Base-by-base conservation (phyloP, 352 stramenopile species). In the Globisporangium radiosum region DNA sequence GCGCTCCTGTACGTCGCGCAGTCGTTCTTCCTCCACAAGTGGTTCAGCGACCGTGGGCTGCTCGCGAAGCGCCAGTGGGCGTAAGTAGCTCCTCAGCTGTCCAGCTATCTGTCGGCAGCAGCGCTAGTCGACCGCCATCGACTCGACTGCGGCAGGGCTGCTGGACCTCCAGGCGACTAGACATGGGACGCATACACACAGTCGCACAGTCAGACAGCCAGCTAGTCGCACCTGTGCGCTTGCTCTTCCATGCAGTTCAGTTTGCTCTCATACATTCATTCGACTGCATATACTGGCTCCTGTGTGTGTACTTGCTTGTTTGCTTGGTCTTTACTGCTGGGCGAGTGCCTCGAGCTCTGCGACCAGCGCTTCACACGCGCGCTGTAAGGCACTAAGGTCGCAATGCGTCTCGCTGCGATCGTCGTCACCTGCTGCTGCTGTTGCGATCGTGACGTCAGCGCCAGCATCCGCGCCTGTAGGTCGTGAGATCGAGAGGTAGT, bases 11-110 rank as follows among this genome's bases (percentile, higher is more conserved):
- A 94, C 59, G 76, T 73, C 10, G 73, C 59, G 3, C 84, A 94
- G 66, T 87, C 78, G 48, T 88, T 85, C 59, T 55, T 94, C 39
- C 70, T 94, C 50, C 81, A 91, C 75, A 90, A 92, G 70, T 94
- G 81, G 78, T 94, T 94, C 56, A 89, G 73, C 56, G 79, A 90
- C 69, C 73, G 84, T 48, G 81, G 81, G 19, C 87, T 72, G 49
- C 57, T 94, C 42, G 71, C 81, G 49, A 85, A 80, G 66, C 81
- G 76, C 19, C 76, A 90, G 57, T 94, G 81, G 81, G 79, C 72
- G 9, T 91, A 78, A 25, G 19, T 25, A 25, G 19, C 19, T 25
- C 19, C 19, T 25, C 19, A 48, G 52, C 38, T 47, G 1, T 10
- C 11, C 9, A 43, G 39, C 39, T 7, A 43, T 43, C 7, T 43